A percentile compares a stretch with the other conserved stretches of the same genome.
phyloP scores from a whole-genome alignment of 306 rosid genomes.

The Quercus wislizeni region DNA sequence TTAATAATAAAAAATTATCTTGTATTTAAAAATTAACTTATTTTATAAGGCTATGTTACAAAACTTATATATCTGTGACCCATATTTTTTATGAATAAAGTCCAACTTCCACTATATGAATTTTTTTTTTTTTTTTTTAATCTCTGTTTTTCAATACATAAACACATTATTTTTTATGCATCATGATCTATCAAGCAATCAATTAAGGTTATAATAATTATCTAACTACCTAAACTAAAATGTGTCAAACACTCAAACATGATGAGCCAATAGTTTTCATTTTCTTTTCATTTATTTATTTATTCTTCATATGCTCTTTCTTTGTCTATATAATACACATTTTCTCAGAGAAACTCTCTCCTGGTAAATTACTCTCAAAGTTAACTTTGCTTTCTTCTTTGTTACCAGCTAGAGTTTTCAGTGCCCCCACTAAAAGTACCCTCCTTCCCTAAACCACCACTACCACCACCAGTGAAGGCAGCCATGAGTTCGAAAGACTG shows the following conservation, averaged over 20 bases:
- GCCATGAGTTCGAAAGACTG: conserved; percentile 54
- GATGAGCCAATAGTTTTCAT: not conserved
- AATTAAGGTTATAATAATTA: not conserved
- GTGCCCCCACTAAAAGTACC: not conserved
- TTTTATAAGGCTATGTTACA: no score
- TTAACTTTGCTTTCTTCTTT: not conserved
- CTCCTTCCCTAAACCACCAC: not conserved
- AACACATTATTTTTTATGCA: no score
- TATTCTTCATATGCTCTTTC: no score
- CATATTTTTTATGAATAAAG: no score
- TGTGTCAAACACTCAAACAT: not conserved
- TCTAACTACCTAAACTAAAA: not conserved
- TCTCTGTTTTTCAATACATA: no score
- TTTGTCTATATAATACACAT: conserved; percentile 1
- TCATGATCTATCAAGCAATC: no score
- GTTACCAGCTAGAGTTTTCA: not conserved
- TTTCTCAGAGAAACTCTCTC: not conserved
- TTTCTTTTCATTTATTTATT: not conserved
- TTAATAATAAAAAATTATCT: no score
- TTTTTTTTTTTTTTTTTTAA: no score
- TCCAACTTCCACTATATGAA: no score
- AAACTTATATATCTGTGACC: no score
- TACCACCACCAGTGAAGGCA: not conserved
- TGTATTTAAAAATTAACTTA: no score
- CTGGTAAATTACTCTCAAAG: not conserved